A percentile compares a stretch with the other conserved stretches of the same genome.
These are phyloP conservation scores for Edaphochlamys debaryana DNA, from an alignment of 139 green algal genomes.

Conservation along the genomic window DNA sequence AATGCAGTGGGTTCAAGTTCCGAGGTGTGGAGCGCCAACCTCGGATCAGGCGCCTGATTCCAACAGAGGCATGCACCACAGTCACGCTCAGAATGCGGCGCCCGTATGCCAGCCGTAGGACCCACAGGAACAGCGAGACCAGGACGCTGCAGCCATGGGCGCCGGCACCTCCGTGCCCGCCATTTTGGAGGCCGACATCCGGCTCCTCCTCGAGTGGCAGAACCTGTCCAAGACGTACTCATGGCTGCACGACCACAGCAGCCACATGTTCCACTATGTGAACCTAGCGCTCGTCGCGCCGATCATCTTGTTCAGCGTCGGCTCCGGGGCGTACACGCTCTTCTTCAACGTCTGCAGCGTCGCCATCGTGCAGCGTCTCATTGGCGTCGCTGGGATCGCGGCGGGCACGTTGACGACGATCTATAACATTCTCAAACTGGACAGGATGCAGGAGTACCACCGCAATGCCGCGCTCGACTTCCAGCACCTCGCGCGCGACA, in stretches of 20 bases:
- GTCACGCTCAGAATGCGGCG: too few relatives aligned
- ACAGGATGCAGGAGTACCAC: background rate
- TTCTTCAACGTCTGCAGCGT: background rate
- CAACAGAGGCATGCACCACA: too few relatives aligned
- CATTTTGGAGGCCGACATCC: too few relatives aligned
- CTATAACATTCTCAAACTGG: background rate
- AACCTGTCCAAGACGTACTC: background rate
- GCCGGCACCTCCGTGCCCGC: too few relatives aligned
- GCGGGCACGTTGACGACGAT: background rate
- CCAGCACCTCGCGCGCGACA: background rate
- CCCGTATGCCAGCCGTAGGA: too few relatives aligned
- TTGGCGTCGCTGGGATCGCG: background rate
- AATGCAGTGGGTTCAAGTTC: too few relatives aligned
- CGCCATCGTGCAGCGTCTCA: background rate
- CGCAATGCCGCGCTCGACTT: background rate
- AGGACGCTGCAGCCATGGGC: too few relatives aligned
- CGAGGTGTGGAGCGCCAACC: too few relatives aligned
- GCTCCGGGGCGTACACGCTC: background rate
- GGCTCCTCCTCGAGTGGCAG: background rate
- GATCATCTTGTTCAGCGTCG: background rate
- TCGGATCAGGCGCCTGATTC: too few relatives aligned
- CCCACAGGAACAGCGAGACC: too few relatives aligned
- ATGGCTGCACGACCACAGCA: background rate
- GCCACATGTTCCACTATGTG: background rate
- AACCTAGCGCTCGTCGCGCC: background rate